These are phyloP conservation scores for Nitzschia sp. DNA, from an alignment of 108 stramenopile species.

Conservation along the genomic window DNA sequence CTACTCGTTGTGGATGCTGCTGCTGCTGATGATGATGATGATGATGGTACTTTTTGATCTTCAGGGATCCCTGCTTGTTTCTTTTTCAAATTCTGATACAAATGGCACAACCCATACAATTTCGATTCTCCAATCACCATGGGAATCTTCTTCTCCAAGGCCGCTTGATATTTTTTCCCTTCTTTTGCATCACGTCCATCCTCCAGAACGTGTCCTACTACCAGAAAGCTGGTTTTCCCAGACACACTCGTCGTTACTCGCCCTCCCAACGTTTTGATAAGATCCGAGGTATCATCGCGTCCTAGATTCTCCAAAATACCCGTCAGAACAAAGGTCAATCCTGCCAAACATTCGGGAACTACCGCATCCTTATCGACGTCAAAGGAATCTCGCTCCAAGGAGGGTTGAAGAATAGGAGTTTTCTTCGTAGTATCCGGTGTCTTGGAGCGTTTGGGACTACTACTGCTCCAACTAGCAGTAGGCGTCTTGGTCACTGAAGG, in stretches of 20 bases:
- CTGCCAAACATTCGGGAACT: conserved; percentile 44
- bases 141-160: conserved; percentile 41
- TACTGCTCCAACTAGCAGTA: too few relatives aligned
- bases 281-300: conserved; percentile 70
- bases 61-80: not conserved
- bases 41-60: too few relatives aligned
- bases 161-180: conserved; percentile 80
- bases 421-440: not conserved
- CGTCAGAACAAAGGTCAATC: conserved; percentile 79
- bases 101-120: conserved; percentile 60
- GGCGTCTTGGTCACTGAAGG: not conserved
- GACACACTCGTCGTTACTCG: conserved; percentile 74
- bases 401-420: not conserved
- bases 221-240: conserved; percentile 86
- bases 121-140: conserved; percentile 53
- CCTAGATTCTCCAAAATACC: conserved; percentile 56
- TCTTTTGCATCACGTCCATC: conserved; percentile 85
- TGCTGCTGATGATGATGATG: too few relatives aligned
- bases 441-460: not conserved
- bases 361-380: conserved; percentile 8
- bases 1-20: not conserved
- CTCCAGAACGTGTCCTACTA: conserved; percentile 85
- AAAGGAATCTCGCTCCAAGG: conserved; percentile 22
- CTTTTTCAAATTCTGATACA: conserved; percentile 53
- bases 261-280: conserved; percentile 81